These are phyloP conservation scores for Stephanodiscus triporus DNA, from an alignment of 108 stramenopile species.

Conservation along the genomic window DNA sequence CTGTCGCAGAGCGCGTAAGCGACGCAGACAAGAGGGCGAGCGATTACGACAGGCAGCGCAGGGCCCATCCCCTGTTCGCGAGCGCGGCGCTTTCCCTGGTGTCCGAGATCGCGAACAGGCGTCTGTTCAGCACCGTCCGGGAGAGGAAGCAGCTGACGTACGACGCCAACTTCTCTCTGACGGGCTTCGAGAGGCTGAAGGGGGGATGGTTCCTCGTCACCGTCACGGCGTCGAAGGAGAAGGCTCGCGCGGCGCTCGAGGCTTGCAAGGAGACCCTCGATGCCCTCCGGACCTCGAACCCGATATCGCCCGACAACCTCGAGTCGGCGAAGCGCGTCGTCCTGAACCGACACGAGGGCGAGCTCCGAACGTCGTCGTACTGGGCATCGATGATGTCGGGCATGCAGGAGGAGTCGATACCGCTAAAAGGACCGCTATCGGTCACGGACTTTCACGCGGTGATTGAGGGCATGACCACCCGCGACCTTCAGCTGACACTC, in stretches of 20 bases:
- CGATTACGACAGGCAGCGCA: slow-evolving; percentile 82
- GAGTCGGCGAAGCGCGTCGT: slow-evolving; percentile 95
- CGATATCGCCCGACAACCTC: slow-evolving; percentile 91
- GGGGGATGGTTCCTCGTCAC: slow-evolving; percentile 97
- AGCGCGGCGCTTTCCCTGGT: slow-evolving; percentile 84
- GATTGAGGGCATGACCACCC: slow-evolving; percentile 85
- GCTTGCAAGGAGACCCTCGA: slow-evolving; percentile 94
- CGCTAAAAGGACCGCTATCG: slow-evolving; percentile 89
- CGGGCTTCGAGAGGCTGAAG: slow-evolving; percentile 87
- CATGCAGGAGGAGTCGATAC: slow-evolving; percentile 90
- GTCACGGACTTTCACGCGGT: slow-evolving; percentile 91
- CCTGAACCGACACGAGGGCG: slow-evolving; percentile 92
- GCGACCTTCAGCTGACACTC: slow-evolving; percentile 85
- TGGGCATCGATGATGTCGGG: slow-evolving; percentile 95
- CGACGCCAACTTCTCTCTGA: slow-evolving; percentile 96
- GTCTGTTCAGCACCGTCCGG: slow-evolving; percentile 93
- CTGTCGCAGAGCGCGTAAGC: slow-evolving; percentile 67
- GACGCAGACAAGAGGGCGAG: slow-evolving; percentile 70
- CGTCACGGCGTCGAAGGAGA: slow-evolving; percentile 95
- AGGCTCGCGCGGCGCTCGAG: slow-evolving; percentile 90
- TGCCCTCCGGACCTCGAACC: slow-evolving; percentile 66
- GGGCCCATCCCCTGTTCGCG: slow-evolving; percentile 90
- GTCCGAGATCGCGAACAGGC: slow-evolving; percentile 89
- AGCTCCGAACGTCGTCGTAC: slow-evolving; percentile 85
- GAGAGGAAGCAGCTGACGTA: slow-evolving; percentile 96